These are phyloP conservation scores for Pythium rishiriense DNA, from an alignment of 352 stramenopile species.

Conservation along the genomic window DNA sequence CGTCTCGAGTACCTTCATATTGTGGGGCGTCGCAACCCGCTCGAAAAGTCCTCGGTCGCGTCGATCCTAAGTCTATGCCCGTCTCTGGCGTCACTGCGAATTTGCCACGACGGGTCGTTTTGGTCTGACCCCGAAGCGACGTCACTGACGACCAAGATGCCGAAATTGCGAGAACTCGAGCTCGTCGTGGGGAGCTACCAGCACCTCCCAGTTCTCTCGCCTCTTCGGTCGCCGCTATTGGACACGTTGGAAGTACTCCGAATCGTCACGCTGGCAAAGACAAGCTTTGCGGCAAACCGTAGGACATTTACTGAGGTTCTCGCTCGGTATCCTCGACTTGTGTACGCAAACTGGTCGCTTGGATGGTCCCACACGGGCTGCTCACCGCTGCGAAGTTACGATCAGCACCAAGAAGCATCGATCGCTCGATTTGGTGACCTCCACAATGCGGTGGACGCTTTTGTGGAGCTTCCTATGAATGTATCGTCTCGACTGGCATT, in stretches of 20 bases:
- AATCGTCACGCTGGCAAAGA: background rate
- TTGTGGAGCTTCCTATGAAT: background rate
- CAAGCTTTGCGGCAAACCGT: background rate
- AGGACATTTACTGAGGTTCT: constrained; percentile 1
- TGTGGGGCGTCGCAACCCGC: background rate
- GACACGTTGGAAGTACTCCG: background rate
- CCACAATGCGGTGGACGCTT: background rate
- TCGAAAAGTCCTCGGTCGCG: background rate
- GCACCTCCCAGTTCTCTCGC: background rate
- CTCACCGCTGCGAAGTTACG: constrained; percentile 4
- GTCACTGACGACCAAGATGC: background rate
- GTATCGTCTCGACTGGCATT: constrained; percentile 1
- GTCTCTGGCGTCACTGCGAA: background rate
- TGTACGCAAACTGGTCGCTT: constrained; percentile 10
- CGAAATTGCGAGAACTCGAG: constrained; percentile 2
- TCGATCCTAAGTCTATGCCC: constrained; percentile 2
- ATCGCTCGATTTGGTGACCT: background rate
- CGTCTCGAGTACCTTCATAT: constrained; percentile 4
- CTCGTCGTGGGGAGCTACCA: constrained; percentile 1
- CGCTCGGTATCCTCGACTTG: background rate
- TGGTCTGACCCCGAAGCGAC: background rate
- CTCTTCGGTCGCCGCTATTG: background rate
- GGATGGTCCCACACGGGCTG: constrained; percentile 5
- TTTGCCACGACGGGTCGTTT: constrained; percentile 7
- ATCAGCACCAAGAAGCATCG: constrained; percentile 2